phyloP scores from a whole-genome alignment of 441 rosid species.

The Geranium incanum region DNA sequence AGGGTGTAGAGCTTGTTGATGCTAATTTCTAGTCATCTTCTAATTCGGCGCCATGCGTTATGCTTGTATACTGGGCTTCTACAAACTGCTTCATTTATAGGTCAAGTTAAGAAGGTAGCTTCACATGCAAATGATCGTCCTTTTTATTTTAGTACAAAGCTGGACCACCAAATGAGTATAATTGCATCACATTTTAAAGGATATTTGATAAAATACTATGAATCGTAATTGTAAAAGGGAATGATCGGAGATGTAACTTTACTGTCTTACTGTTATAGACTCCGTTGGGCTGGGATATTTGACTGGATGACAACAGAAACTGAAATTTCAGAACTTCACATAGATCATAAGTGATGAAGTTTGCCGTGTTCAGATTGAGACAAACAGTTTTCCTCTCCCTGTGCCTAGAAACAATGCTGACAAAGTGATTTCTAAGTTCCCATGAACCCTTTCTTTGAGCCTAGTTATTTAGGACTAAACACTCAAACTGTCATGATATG shows the following conservation, averaged over 20 bases:
- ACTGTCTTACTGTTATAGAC: neutral
- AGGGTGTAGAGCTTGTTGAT: neutral
- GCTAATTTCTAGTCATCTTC: neutral
- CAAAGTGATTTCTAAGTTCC: neutral
- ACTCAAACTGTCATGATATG: neutral
- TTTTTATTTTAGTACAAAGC: neutral
- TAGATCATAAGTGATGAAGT: neutral
- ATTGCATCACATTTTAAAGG: neutral
- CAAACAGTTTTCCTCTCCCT: neutral
- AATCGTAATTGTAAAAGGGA: neutral
- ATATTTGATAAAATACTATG: neutral
- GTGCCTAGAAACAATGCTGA: neutral
- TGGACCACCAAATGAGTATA: neutral
- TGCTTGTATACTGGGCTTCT: neutral
- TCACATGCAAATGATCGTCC: neutral
- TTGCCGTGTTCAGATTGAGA: neutral
- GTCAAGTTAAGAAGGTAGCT: neutral
- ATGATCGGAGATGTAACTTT: neutral
- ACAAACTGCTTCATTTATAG: neutral
- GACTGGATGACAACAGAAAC: neutral
- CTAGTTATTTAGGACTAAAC: neutral
- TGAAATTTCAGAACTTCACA: neutral
- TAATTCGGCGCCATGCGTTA: neutral
- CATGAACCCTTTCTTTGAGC: neutral
- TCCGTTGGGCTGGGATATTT: neutral